phyloP scores from a whole-genome alignment of 2,329 filamentous ascomycete genomes.

The Zymoseptoria brevis region DNA sequence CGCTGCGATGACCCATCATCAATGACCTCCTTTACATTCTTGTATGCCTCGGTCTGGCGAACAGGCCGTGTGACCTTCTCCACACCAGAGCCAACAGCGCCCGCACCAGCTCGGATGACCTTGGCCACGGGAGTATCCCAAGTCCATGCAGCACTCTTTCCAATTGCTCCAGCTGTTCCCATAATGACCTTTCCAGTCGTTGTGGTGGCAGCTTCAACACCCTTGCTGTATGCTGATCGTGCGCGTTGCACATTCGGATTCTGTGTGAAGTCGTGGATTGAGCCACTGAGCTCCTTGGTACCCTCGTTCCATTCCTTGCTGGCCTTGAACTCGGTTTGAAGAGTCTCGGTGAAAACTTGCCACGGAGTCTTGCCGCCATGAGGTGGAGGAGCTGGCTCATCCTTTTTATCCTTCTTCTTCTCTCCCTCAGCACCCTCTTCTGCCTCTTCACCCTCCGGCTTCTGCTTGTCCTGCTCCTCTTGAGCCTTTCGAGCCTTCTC shows the following conservation, averaged over 20 bases:
- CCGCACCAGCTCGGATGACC: slow-evolving; percentile 78
- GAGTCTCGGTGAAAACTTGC: slow-evolving; percentile 98
- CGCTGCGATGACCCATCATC: slow-evolving; percentile 93
- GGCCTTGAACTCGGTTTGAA: slow-evolving; percentile 85
- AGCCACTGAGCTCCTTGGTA: slow-evolving; percentile 85
- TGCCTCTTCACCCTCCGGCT: slow-evolving; percentile 30
- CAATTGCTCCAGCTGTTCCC: slow-evolving; percentile 75
- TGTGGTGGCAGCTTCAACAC: slow-evolving; percentile 71
- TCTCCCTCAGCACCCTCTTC: slow-evolving; percentile 44
- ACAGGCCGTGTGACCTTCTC: slow-evolving; percentile 95
- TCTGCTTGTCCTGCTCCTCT: slow-evolving; percentile 25
- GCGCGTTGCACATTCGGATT: slow-evolving; percentile 85
- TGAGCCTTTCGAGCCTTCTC: slow-evolving; percentile 28
- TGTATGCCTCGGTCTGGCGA: slow-evolving; percentile 88
- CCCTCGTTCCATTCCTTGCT: slow-evolving; percentile 99
- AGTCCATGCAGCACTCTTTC: slow-evolving; percentile 88
- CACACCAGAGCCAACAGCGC: slow-evolving; percentile 73
- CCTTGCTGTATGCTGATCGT: slow-evolving; percentile 76
- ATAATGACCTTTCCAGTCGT: slow-evolving; percentile 76
- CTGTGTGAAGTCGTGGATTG: slow-evolving; percentile 84
- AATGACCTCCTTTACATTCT: slow-evolving; percentile 86
- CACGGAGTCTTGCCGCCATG: slow-evolving; percentile 97
- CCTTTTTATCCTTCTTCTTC: slow-evolving; percentile 54
- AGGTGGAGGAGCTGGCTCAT: slow-evolving; percentile 74
- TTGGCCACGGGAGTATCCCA: slow-evolving; percentile 95